Evolutionary conservation across 768 basidiomycete genomes (phyloP).

Genomic region (Boletus barrowsii): DNA sequence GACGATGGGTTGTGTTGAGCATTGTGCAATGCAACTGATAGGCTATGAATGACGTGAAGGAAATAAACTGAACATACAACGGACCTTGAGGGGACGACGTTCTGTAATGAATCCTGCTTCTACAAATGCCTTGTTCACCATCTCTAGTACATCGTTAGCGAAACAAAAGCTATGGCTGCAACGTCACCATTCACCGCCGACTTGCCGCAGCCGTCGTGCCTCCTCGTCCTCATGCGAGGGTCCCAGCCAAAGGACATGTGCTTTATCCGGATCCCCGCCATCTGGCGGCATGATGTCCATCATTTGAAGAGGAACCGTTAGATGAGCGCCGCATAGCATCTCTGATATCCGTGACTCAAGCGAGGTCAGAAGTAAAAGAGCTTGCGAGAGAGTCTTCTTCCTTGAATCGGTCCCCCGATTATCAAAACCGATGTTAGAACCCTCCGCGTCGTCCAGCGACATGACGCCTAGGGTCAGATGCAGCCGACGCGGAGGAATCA

Average conservation of each 20-base stretch:
- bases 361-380: conserved; percentile 42
- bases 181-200: conserved; percentile 34
- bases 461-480: conserved; percentile 78
- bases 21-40: conserved; percentile 48
- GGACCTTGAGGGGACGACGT: conserved; percentile 49
- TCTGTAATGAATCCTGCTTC: conserved; percentile 44
- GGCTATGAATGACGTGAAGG: not conserved
- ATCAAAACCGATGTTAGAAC: not conserved
- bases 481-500: conserved; percentile 54
- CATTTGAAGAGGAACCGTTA: conserved; percentile 42
- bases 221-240: conserved; percentile 38
- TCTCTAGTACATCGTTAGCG: conserved; percentile 30
- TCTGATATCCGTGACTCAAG: conserved; percentile 40
- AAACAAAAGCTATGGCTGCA: not conserved
- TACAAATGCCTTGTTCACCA: conserved; percentile 40
- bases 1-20: conserved; percentile 47
- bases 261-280: conserved; percentile 34
- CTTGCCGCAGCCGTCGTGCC: conserved; percentile 27
- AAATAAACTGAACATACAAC: not conserved
- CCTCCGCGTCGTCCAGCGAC: conserved; percentile 41
- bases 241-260: conserved; percentile 57
- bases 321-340: conserved; percentile 33
- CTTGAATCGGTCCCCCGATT: not conserved
- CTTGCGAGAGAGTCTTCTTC: conserved; percentile 35
- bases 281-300: conserved; percentile 51